Evolutionary conservation across 768 basidiomycete species (phyloP).

Genomic region (Harrya chromipes): DNA sequence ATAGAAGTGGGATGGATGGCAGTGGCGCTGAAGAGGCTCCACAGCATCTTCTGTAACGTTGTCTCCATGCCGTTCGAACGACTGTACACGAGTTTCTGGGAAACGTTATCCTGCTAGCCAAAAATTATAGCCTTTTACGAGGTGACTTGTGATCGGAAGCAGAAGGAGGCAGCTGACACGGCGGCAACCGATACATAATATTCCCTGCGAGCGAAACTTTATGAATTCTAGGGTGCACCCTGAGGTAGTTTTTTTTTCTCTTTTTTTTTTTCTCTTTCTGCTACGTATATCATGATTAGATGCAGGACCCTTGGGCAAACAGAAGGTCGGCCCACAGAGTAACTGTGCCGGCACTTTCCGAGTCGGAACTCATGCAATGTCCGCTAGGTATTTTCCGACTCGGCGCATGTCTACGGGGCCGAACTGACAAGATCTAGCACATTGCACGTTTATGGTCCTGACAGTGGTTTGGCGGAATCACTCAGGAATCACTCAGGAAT

Average conservation of each 20-base stretch:
- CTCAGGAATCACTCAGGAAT: not conserved
- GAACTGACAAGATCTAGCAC: slow-evolving; percentile 10
- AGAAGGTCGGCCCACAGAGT: slow-evolving; percentile 1
- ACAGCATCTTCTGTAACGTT: slow-evolving; percentile 21
- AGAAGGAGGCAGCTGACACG: slow-evolving; percentile 15
- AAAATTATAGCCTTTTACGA: slow-evolving; percentile 7
- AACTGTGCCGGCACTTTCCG: slow-evolving; percentile 24
- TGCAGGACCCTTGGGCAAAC: slow-evolving; percentile 10
- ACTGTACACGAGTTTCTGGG: slow-evolving; percentile 10
- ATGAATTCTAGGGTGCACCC: slow-evolving; percentile 31
- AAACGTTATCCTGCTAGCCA: slow-evolving; percentile 21
- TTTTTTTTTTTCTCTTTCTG: slow-evolving; percentile 9
- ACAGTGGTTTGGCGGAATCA: not conserved
- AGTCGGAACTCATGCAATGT: slow-evolving; percentile 14
- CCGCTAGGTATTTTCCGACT: not conserved
- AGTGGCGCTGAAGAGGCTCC: slow-evolving; percentile 11
- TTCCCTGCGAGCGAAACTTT: slow-evolving; percentile 21
- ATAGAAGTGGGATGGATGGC: slow-evolving; percentile 1
- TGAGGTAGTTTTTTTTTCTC: slow-evolving; percentile 18
- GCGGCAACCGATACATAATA: slow-evolving; percentile 31
- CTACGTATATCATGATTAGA: slow-evolving; percentile 15
- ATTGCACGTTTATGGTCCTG: slow-evolving; percentile 8
- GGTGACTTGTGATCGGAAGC: slow-evolving; percentile 25
- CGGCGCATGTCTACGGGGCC: slow-evolving; percentile 17
- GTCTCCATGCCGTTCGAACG: slow-evolving; percentile 19